phyloP scores from a whole-genome alignment of 75 land plant genomes.

The Cryptomeria japonica region DNA sequence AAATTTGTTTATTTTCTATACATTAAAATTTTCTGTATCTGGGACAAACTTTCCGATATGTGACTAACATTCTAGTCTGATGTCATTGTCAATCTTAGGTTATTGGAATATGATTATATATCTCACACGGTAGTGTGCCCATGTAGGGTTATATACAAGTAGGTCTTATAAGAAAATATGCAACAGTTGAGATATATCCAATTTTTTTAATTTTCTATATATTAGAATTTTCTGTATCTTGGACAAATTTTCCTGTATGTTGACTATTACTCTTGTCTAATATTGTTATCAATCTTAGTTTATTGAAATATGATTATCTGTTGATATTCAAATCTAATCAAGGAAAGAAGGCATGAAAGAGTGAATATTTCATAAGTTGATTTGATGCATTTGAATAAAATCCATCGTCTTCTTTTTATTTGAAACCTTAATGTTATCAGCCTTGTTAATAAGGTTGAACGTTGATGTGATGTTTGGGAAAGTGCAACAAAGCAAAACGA shows the following conservation, averaged over 20 bases:
- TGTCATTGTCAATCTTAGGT: neutral
- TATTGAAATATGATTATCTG: neutral
- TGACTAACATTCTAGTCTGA: neutral
- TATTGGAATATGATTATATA: neutral
- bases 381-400: neutral
- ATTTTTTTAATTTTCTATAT: neutral
- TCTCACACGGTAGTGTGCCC: neutral
- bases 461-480: slow-evolving; percentile 1
- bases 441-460: neutral
- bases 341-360: neutral
- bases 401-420: neutral
- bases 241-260: neutral
- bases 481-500: neutral
- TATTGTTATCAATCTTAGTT: neutral
- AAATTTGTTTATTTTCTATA: neutral
- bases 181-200: neutral
- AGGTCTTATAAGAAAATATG: neutral
- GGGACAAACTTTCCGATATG: neutral
- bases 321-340: neutral
- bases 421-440: neutral
- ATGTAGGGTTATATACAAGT: neutral
- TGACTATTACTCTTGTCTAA: neutral
- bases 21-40: neutral
- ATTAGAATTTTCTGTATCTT: neutral
- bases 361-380: neutral